Evolutionary conservation across 1,284 basidiomycete species (phyloP), one percentile per base, ranked within the genome.

Genomic region (Trametes hirsuta): DNA sequence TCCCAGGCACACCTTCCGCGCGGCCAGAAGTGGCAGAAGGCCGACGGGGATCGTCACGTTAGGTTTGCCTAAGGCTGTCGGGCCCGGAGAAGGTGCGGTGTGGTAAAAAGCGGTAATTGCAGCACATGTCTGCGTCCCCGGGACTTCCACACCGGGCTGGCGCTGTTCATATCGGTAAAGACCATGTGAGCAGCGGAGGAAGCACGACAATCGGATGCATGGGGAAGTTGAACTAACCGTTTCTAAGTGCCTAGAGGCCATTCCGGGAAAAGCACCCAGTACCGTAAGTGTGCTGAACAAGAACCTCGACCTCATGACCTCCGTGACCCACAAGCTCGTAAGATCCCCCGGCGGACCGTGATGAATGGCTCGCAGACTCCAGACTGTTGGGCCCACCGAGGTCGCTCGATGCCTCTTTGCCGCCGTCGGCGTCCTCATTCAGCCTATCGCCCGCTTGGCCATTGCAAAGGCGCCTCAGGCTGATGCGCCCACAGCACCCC

Each of bases 171-270:
- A 39, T 47, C 11, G 37, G 18, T 11, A n/a, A 18, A 10, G 37
- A 42, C 30, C 59, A 61, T 57, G 59, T 61, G 59, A 61, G 55
- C 55, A 40, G 4, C 12, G 44, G 50, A 14, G n/a, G 56, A 52
- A 47, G 44, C 22, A 44, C 48, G 48, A 37, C 42, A 35, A 34
- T 45, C 55, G 55, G 15, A 39, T 34, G 22, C 48, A 36, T 46
- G 48, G 21, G 48, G 55, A 51, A 51, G 21, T 15, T 11, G 25
- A 15, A 52, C 56, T 58, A 39, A 52, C 56, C 18, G 41, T 58
- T 47, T 25, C 8, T n/a, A 22, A 18, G 18, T 18, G 18, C n/a
- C 25, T n/a, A 22, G 11, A 36, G 30, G 12, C 11, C 25, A 36
- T 22, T 58, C 42, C 45, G 11, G 47, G 55, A 58, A 57, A 48